These are phyloP conservation scores for Scleroderma citrinum DNA, from an alignment of 768 basidiomycete species.

Conservation along the genomic window DNA sequence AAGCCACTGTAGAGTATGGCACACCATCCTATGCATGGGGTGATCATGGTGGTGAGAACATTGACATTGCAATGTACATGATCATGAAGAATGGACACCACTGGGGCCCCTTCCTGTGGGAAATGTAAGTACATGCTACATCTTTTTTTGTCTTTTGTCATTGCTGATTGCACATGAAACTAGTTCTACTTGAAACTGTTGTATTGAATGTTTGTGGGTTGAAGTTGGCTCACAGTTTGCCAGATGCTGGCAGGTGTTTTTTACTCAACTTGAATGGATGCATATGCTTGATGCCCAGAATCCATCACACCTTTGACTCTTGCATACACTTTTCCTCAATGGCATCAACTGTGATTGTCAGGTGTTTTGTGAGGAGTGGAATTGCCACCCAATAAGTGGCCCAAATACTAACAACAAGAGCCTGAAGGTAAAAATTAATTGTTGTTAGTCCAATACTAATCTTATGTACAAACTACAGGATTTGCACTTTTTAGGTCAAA, in stretches of 20 bases:
- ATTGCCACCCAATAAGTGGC: slow-evolving; percentile 2
- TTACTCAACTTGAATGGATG: slow-evolving; percentile 15
- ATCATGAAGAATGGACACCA: slow-evolving; percentile 7
- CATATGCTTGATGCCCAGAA: slow-evolving; percentile 18
- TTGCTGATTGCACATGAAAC: background rate
- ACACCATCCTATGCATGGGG: slow-evolving; percentile 25
- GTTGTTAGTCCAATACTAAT: background rate
- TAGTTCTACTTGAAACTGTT: slow-evolving; percentile 20
- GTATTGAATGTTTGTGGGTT: slow-evolving; percentile 25
- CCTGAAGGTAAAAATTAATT: slow-evolving; percentile 2
- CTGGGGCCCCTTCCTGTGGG: too few relatives aligned
- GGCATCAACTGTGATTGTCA: background rate
- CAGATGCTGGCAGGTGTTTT: slow-evolving; percentile 22
- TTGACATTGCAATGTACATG: slow-evolving; percentile 24
- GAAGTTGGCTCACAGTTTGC: slow-evolving; percentile 25
- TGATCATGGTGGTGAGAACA: slow-evolving; percentile 36
- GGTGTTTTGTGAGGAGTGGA: background rate
- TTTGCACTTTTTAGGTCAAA: slow-evolving; percentile 11
- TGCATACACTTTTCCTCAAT: slow-evolving; percentile 5
- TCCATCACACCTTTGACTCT: slow-evolving; percentile 8
- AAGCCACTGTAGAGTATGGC: background rate
- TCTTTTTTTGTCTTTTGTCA: background rate
- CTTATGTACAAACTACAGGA: slow-evolving; percentile 3
- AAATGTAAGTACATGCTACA: slow-evolving; percentile 19
- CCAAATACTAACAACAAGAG: slow-evolving; percentile 7